Conservation (phyloP, 768 basidiomycete species). For the Phylloporus arenicola region DNA sequence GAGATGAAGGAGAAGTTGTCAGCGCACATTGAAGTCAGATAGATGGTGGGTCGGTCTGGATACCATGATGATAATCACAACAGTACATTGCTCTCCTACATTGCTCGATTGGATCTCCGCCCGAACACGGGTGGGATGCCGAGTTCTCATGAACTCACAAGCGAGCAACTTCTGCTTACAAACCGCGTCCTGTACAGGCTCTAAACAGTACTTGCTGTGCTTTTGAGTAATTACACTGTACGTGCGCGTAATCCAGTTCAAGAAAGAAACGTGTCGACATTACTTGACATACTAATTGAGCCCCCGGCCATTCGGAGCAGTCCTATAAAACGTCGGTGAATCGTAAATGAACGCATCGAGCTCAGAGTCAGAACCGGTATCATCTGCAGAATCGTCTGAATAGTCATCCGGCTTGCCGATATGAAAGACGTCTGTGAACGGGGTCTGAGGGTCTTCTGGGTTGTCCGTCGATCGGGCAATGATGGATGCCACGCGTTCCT, state of each 20-base stretch:
- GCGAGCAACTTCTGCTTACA: too few relatives aligned
- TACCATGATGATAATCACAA: too few relatives aligned
- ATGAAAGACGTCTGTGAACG: slow-evolving; percentile 71
- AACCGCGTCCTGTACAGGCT: too few relatives aligned
- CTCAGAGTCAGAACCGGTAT: slow-evolving; percentile 34
- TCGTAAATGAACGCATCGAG: slow-evolving; percentile 61
- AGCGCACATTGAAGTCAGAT: too few relatives aligned
- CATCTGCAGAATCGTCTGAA: slow-evolving; percentile 47
- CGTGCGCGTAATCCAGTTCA: slow-evolving; percentile 1
- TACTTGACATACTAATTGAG: slow-evolving; percentile 8
- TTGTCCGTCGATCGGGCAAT: slow-evolving; percentile 69
- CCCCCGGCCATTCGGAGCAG: slow-evolving; percentile 40
- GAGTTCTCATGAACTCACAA: too few relatives aligned
- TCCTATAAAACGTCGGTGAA: slow-evolving; percentile 42
- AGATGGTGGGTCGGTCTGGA: too few relatives aligned
- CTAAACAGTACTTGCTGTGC: background rate
- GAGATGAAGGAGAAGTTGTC: too few relatives aligned
- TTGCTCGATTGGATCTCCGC: too few relatives aligned
- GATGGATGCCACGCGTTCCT: slow-evolving; percentile 77
- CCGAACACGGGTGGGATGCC: too few relatives aligned
- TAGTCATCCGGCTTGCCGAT: slow-evolving; percentile 36
- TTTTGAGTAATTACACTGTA: background rate
- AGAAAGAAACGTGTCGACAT: background rate
- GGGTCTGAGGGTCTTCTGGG: slow-evolving; percentile 64
- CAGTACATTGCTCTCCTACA: too few relatives aligned